These are phyloP conservation scores for Chaetomium sp. DNA, from an alignment of 2,329 filamentous ascomycete species.

Conservation along the genomic window DNA sequence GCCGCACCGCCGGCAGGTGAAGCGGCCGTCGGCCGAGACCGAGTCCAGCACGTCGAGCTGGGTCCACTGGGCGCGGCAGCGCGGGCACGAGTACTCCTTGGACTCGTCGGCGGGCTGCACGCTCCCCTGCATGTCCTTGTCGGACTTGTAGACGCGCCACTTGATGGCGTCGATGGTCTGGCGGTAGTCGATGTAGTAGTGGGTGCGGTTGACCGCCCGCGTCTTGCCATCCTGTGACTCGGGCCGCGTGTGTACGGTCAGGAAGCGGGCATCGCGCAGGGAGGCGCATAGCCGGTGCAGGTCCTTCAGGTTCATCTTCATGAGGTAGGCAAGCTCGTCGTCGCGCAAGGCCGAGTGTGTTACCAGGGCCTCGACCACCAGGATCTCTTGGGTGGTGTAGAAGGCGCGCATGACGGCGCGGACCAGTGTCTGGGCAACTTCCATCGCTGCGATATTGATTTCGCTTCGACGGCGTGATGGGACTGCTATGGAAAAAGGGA, in stretches of 20 bases:
- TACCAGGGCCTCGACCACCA: slow-evolving; percentile 76
- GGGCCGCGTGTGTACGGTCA: slow-evolving; percentile 75
- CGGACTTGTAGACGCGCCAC: slow-evolving; percentile 85
- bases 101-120: slow-evolving; percentile 80
- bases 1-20: slow-evolving; percentile 80
- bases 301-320: slow-evolving; percentile 89
- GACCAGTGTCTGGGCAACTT: slow-evolving; percentile 34
- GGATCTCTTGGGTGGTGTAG: slow-evolving; percentile 74
- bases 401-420: slow-evolving; percentile 73
- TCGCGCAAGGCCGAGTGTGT: slow-evolving; percentile 78
- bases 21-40: slow-evolving; percentile 64
- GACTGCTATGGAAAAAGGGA: background rate
- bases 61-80: slow-evolving; percentile 85
- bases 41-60: slow-evolving; percentile 85
- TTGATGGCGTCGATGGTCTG: slow-evolving; percentile 96
- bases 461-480: slow-evolving; percentile 41
- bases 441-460: slow-evolving; percentile 43
- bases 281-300: slow-evolving; percentile 86
- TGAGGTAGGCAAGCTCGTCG: slow-evolving; percentile 82
- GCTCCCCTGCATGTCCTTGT: slow-evolving; percentile 83
- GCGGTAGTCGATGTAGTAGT: slow-evolving; percentile 96
- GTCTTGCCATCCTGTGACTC: slow-evolving; percentile 81
- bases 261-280: slow-evolving; percentile 81
- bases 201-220: slow-evolving; percentile 81
- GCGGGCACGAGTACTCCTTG: slow-evolving; percentile 85